Evolutionary conservation across 148 eudicot genomes (phyloP), one percentile per base, ranked within the genome.

Genomic region (Chenopodium formosanum): DNA sequence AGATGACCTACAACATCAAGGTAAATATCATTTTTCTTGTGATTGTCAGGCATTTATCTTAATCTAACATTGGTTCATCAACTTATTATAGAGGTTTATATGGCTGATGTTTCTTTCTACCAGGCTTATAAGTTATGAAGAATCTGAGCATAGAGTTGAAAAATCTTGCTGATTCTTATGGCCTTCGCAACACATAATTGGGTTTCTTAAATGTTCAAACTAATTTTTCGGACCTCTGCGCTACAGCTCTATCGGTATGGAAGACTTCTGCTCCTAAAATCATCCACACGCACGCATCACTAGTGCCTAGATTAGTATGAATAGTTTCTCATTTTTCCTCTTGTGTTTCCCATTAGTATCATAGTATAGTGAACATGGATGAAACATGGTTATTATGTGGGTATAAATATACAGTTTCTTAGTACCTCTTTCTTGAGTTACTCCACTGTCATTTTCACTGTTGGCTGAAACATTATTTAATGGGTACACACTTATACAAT

Each of bases 181-280:
- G 37, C 53, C 76, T 53, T 66, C 14, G 29, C 86, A 79, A 73
- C 22, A 44, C 58, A 16, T 78, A 31, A 23, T 34, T 32, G 19
- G 31, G 53, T 44, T 69, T 6, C 4, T 27, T 10, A 31, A 23
- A 56, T 27, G 67, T 40, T 71, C 52, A 71, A 22, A 71, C 12
- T 20, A 46, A 40, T 7, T 12, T 29, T 79, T 22, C 32, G 25
- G 78, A 77, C 48, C 47, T 80, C 78, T 1, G 66, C 66, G 25
- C 62, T 23, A 62, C 83, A 48, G 60, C 56, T 29, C 46, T 71
- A 71, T 31, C 56, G 78, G 80, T 76, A 84, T 50, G 78, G 68
- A 32, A 17, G 81, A 84, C 66, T 16, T 70, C 80, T 67, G 60
- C 64, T 78, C 48, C 78, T 71, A 3, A 34, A 78, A 71, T 19